phyloP scores from a whole-genome alignment of 371 early-diverging fungal genomes.

The Nematocida ausubeli region DNA sequence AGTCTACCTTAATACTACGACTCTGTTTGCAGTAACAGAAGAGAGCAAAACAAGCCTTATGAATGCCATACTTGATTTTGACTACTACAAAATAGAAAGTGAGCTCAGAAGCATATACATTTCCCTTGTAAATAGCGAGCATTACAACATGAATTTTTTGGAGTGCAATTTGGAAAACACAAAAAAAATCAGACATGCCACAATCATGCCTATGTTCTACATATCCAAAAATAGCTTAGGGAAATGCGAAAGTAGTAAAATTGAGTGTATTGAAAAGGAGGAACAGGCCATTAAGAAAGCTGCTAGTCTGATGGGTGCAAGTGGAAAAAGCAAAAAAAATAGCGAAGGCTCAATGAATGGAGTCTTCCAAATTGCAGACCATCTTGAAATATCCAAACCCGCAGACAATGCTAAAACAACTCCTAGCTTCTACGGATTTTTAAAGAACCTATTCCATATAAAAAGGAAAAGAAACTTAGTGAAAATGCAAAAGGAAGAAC shows the following conservation, averaged over 20 bases:
- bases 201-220: neutral
- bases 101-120: constrained; percentile 1
- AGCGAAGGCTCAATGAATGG: neutral
- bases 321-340: neutral
- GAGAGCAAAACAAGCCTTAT: neutral
- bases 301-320: neutral
- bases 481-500: neutral
- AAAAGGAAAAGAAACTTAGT: neutral
- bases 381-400: neutral
- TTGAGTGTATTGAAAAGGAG: neutral
- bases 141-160: neutral
- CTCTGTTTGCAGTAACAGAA: neutral
- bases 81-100: neutral
- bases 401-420: neutral
- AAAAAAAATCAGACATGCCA: neutral
- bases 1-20: neutral
- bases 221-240: neutral
- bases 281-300: neutral
- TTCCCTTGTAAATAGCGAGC: neutral
- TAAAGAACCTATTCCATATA: neutral
- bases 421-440: neutral
- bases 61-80: neutral
- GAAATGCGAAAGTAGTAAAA: neutral
- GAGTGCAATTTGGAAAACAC: neutral
- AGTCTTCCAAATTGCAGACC: neutral